Percentiles rank a stretch among this genome's conserved stretches.
phyloP scores from a whole-genome alignment of 768 basidiomycete genomes.

The Collybia sp. region DNA sequence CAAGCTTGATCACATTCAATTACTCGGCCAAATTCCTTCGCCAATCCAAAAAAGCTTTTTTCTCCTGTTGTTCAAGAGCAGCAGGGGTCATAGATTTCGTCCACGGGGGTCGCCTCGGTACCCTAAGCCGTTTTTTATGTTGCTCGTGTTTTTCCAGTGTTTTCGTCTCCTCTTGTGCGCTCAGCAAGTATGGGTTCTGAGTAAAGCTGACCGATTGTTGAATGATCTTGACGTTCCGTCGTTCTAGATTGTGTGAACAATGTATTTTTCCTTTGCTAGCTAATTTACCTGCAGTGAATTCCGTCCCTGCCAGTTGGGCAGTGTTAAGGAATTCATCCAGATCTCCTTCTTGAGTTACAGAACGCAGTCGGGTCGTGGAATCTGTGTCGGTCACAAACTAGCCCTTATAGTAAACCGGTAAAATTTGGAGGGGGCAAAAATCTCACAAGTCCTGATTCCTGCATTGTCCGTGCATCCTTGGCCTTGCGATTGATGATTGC shows the following conservation, averaged over 20 bases:
- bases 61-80: constrained; percentile 86
- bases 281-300: constrained; percentile 85
- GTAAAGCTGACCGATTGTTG: constrained; percentile 46
- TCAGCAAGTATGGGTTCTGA: constrained; percentile 85
- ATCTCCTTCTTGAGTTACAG: constrained; percentile 94
- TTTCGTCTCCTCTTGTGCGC: constrained; percentile 74
- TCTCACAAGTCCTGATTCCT: constrained; percentile 67
- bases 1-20: constrained; percentile 22
- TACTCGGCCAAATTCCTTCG: constrained; percentile 87
- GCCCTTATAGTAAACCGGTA: constrained; percentile 5
- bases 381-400: constrained; percentile 80
- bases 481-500: constrained; percentile 92
- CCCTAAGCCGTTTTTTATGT: constrained; percentile 71
- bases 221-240: constrained; percentile 77
- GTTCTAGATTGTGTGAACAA: constrained; percentile 32
- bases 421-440: constrained; percentile 1
- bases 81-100: constrained; percentile 70
- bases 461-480: constrained; percentile 62
- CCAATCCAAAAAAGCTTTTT: constrained; percentile 91
- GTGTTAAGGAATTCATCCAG: constrained; percentile 95
- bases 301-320: constrained; percentile 89
- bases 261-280: background rate
- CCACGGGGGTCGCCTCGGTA: constrained; percentile 91
- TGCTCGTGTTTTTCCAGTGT: constrained; percentile 70
- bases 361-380: constrained; percentile 65